Evolutionary conservation across 257 asterid genomes (phyloP).

Genomic region (Buddleja alternifolia): DNA sequence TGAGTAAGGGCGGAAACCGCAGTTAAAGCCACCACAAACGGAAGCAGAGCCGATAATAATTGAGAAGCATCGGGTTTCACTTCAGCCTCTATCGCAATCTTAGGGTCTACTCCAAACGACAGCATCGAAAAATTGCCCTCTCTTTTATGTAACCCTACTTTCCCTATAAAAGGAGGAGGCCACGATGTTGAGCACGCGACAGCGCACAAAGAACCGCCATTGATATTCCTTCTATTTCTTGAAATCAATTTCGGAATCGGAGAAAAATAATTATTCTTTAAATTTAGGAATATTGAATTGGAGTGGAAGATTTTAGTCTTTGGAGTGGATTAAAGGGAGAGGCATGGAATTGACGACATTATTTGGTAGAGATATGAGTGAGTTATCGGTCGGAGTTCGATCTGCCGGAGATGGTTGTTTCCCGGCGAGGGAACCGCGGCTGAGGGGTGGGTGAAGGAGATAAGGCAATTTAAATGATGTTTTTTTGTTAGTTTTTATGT

Average conservation of each 20-base stretch:
- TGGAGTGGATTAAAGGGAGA: conserved; percentile 37
- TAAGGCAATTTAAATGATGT: no score
- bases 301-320: conserved; percentile 23
- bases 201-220: conserved; percentile 39
- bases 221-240: conserved; percentile 24
- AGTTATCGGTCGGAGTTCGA: no score
- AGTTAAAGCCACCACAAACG: conserved; percentile 89
- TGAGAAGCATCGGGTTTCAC: conserved; percentile 63
- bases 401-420: no score
- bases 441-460: no score
- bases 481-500: no score
- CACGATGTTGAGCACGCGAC: conserved; percentile 75
- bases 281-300: conserved; percentile 22
- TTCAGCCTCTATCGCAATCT: conserved; percentile 42
- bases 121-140: conserved; percentile 75
- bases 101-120: conserved; percentile 64
- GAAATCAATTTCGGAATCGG: conserved; percentile 25
- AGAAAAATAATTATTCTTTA: conserved; percentile 25
- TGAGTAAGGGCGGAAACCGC: conserved; percentile 84
- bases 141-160: conserved; percentile 83
- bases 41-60: conserved; percentile 75
- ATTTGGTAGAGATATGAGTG: no score
- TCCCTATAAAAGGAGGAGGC: conserved; percentile 75
- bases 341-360: conserved; percentile 44
- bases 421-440: no score